Evolutionary conservation across 1,139 yeast genomes (phyloP), one percentile per base, ranked within the genome.

Genomic region (Nakaseomyces sp.): DNA sequence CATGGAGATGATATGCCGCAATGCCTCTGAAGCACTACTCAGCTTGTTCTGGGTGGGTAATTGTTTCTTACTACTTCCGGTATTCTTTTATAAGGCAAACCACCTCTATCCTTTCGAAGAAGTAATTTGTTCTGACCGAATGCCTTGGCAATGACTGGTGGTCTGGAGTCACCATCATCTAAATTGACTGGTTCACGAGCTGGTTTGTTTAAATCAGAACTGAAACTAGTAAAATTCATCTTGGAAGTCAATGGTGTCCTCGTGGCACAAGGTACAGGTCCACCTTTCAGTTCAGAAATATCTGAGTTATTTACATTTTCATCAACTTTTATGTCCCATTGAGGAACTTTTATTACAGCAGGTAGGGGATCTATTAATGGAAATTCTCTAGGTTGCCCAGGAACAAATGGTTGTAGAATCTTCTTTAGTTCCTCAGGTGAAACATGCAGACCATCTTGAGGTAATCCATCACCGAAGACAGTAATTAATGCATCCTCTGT

Each of bases 31-130:
- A n/a, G n/a, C n/a, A n/a, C n/a, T n/a, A n/a, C n/a, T 35, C 9
- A 37, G 15, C 24, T 25, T n/a, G 58, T 54, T 43, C 58, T 48
- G 7, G 54, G 47, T 26, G 64, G 63, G 47, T 60, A 60, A 22
- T 52, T 47, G 42, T 59, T 61, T 38, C 54, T 54, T 13, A 45
- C 44, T 3, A 61, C 60, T 36, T 55, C 61, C 5, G 65, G 65
- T 15, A 60, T 57, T 17, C 53, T 52, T 39, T 56, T 61, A 45
- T 60, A 61, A 13, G 65, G 63, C 18, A 61, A 38, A 4, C 64
- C 64, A 26, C 65, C 66, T 48, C 66, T 55, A 42, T 61, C 66
- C 36, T 60, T 58, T 37, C 58, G 51, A 26, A 61, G 42, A 13
- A 61, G 44, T 16, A 60, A 44, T 29, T 54, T 49, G 43, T 61